Conservation (phyloP, 495 filamentous ascomycete genomes). For the Penicillium coprophilum region DNA sequence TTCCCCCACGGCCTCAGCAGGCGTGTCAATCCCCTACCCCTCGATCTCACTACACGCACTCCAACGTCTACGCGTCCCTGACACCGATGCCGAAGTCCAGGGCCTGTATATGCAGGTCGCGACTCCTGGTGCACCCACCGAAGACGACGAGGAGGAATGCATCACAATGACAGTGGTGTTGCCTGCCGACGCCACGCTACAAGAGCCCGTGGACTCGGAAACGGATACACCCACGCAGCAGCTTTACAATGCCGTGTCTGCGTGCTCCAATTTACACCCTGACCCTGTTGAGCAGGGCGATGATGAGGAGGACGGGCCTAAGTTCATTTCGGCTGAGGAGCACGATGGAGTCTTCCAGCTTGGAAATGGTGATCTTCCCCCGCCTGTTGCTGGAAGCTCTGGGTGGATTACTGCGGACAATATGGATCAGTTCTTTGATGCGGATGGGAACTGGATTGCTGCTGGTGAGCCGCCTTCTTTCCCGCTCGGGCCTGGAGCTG, state of each 20-base stretch:
- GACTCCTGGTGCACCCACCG: conserved; percentile 48
- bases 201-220: conserved; percentile 33
- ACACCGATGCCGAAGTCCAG: conserved; percentile 45
- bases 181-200: conserved; percentile 28
- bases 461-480: conserved; percentile 39
- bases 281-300: conserved; percentile 57
- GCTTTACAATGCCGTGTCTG: conserved; percentile 77
- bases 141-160: conserved; percentile 64
- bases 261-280: conserved; percentile 87
- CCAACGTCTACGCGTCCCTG: conserved; percentile 56
- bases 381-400: conserved; percentile 77
- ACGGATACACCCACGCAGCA: conserved; percentile 46
- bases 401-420: conserved; percentile 99
- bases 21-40: conserved; percentile 83
- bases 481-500: conserved; percentile 56
- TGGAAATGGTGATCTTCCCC: conserved; percentile 60
- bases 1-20: conserved; percentile 56
- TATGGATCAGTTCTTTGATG: conserved; percentile 74
- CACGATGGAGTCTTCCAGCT: conserved; percentile 33
- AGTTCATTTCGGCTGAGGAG: conserved; percentile 30
- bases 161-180: conserved; percentile 77
- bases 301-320: conserved; percentile 47
- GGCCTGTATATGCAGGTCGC: conserved; percentile 81
- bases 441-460: conserved; percentile 60
- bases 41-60: conserved; percentile 86